Evolutionary conservation across 768 basidiomycete genomes (phyloP), one percentile per base, ranked within the genome.

Genomic region (Filobasidium wieringae): DNA sequence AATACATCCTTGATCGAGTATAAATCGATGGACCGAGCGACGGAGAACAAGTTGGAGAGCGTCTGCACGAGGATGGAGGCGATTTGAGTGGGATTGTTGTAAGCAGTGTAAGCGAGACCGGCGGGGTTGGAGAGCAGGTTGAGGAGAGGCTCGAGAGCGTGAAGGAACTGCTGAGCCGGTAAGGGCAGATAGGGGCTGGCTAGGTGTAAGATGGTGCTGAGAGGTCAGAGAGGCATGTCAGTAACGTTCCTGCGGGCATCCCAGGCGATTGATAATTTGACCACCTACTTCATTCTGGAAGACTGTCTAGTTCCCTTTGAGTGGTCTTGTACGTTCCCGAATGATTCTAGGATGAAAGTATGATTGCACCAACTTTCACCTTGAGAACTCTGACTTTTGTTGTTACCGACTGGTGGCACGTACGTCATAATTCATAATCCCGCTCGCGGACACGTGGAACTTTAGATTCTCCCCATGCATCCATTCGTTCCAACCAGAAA

Each of bases 211-310:
- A 57, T 12, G 19, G 41, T 50, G 56, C 56, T 57, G 24, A 27
- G 26, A 31, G 7, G n/a, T n/a, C n/a, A n/a, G n/a, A 24, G 43
- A 43, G 36, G 36, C 11, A n/a, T 37, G 36, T 37, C 11, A 37
- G 36, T 37, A 9, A n/a, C 11, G 36, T 37, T 9, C 36, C 11
- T 37, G 9, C 36, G n/a, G 36, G n/a, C n/a, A n/a, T n/a, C n/a
- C n/a, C n/a, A n/a, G 57, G 51, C 22, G 61, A 58, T 30, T 55
- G 52, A 45, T 62, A 62, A 43, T n/a, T n/a, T n/a, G n/a, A n/a
- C n/a, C n/a, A n/a, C n/a, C n/a, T n/a, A n/a, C n/a, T n/a, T n/a
- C n/a, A n/a, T n/a, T n/a, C n/a, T n/a, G n/a, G n/a, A n/a, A n/a
- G n/a, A n/a, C n/a, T n/a, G n/a, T n/a, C n/a, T n/a, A n/a, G n/a